phyloP scores from a whole-genome alignment of 208 protist species.

The Wallacemonas collosoma region DNA sequence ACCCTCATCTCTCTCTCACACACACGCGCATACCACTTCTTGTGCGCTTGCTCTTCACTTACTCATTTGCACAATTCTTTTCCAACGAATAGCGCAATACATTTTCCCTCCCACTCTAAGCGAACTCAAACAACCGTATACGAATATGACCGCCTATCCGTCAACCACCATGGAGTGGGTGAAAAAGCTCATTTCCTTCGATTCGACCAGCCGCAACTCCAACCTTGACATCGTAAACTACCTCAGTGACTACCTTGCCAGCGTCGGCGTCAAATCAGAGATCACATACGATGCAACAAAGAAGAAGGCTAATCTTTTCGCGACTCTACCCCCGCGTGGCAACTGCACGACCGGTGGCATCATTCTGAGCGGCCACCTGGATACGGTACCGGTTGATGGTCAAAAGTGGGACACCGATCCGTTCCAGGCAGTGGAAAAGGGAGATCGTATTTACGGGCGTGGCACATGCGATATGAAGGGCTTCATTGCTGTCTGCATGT shows the following conservation, averaged over 20 bases:
- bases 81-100: neutral
- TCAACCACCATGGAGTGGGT: constrained; percentile 32
- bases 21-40: constrained; percentile 8
- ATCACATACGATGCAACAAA: constrained; percentile 36
- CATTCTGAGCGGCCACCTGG: constrained; percentile 53
- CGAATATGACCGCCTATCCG: constrained; percentile 3
- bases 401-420: constrained; percentile 57
- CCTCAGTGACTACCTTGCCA: constrained; percentile 31
- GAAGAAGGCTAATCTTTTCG: constrained; percentile 54
- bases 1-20: constrained; percentile 1
- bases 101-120: neutral
- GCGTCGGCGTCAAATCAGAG: constrained; percentile 28
- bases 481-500: constrained; percentile 60
- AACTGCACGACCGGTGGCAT: constrained; percentile 41
- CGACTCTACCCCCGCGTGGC: constrained; percentile 37
- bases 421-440: constrained; percentile 36
- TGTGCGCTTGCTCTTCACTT: neutral
- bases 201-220: constrained; percentile 50
- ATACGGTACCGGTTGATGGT: constrained; percentile 54
- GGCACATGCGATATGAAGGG: constrained; percentile 68
- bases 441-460: constrained; percentile 40
- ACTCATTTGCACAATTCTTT: neutral
- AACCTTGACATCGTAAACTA: constrained; percentile 50
- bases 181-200: constrained; percentile 46
- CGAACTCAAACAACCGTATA: too few relatives aligned